Evolutionary conservation across 768 basidiomycete genomes (phyloP).

Genomic region (Pleurotus eryngii): DNA sequence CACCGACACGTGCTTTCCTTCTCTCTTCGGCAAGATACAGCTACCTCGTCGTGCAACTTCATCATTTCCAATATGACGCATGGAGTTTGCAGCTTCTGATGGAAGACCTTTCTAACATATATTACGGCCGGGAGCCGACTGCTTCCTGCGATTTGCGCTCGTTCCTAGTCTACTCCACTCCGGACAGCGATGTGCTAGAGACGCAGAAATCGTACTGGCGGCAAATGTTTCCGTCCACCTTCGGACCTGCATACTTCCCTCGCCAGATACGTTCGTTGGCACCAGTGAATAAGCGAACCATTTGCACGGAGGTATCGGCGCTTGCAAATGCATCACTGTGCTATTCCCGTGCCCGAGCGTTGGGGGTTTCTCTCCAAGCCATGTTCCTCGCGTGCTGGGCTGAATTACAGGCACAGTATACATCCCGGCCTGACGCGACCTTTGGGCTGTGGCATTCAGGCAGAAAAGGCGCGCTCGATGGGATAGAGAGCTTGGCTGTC

Average conservation of each 20-base stretch:
- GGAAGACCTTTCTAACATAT: constrained; percentile 35
- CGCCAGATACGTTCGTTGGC: not conserved
- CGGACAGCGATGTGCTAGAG: constrained; percentile 15
- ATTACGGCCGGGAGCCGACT: constrained; percentile 20
- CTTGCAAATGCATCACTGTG: constrained; percentile 19
- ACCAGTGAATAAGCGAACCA: constrained; percentile 11
- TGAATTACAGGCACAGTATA: constrained; percentile 29
- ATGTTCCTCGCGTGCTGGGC: constrained; percentile 44
- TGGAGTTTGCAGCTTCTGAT: constrained; percentile 40
- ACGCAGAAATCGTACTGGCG: constrained; percentile 35
- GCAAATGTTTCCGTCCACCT: constrained; percentile 24
- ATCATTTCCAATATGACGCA: constrained; percentile 51
- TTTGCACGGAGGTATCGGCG: constrained; percentile 14
- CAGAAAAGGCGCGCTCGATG: constrained; percentile 30
- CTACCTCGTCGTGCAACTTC: constrained; percentile 30
- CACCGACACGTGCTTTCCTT: constrained; percentile 23
- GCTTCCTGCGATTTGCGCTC: constrained; percentile 20
- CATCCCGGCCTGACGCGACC: constrained; percentile 23
- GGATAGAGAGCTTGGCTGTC: constrained; percentile 34
- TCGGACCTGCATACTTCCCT: constrained; percentile 24
- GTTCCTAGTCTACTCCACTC: constrained; percentile 25
- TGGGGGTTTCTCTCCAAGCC: constrained; percentile 33
- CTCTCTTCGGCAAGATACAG: constrained; percentile 16
- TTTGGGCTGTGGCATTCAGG: constrained; percentile 49
- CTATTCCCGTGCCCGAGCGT: constrained; percentile 39